Percentiles rank a stretch among this genome's conserved stretches.
phyloP scores from a whole-genome alignment of 176 grass and related monocot species.

The Poa pratensis region DNA sequence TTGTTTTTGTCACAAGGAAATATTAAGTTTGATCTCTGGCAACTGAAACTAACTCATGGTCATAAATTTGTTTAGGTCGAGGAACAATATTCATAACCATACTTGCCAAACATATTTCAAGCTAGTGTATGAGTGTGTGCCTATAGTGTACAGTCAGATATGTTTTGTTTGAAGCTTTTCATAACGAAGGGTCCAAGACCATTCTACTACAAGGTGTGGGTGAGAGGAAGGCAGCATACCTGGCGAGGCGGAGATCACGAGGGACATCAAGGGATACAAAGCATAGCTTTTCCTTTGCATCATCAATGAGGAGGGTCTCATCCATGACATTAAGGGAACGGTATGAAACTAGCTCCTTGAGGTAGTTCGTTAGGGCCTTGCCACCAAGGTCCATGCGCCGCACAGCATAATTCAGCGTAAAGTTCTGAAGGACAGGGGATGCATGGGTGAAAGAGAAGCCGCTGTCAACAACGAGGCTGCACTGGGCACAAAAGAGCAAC shows the following conservation, averaged over 20 bases:
- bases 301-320: conserved; percentile 88
- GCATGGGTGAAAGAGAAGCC: conserved; percentile 97
- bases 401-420: conserved; percentile 86
- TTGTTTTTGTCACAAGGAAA: neutral
- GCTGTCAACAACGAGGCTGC: conserved; percentile 89
- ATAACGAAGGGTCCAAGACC: too few relatives aligned
- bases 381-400: conserved; percentile 88
- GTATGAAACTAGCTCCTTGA: conserved; percentile 94
- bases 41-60: neutral
- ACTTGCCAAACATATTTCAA: neutral
- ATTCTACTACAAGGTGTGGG: neutral
- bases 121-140: neutral
- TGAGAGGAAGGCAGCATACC: conserved; percentile 44
- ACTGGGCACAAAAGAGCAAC: conserved; percentile 42
- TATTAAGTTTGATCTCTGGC: conserved; percentile 1
- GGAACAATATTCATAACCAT: neutral
- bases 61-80: neutral
- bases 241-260: conserved; percentile 73
- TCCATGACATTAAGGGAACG: conserved; percentile 95
- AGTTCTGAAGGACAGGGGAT: conserved; percentile 83
- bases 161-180: neutral
- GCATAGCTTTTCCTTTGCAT: conserved; percentile 96
- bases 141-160: neutral
- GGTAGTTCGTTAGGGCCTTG: conserved; percentile 92
- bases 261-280: conserved; percentile 89